Evolutionary conservation across 2,329 filamentous ascomycete genomes (phyloP), one percentile per base, ranked within the genome.

Genomic region (Ophiostoma australiae): DNA sequence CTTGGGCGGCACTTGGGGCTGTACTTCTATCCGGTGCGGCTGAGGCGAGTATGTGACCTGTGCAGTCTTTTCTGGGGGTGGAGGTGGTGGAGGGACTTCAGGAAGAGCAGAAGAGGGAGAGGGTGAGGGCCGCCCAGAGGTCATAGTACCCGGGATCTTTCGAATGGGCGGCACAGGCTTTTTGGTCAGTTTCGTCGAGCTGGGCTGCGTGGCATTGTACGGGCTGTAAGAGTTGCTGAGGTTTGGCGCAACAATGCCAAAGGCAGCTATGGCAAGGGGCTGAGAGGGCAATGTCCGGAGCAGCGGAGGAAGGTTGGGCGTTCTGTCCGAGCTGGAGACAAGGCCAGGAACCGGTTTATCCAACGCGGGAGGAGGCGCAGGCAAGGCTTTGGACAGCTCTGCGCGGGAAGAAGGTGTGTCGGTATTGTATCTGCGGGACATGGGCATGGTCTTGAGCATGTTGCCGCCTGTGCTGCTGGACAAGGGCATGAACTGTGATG

Each of bases 331-430:
- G 63, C 33, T 13, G 20, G 33, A 13, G 27, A 13, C 39, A 58
- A n/a, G 65, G 6, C 8, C 35, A 20, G 37, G 65, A 17, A 39
- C 65, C 5, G 35, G 67, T 41, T 61, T 68, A 27, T 71, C 70
- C 5, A 72, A 10, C 68, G 75, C 72, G 70, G 75, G 73, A 39
- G 81, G 78, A 70, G 85, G 83, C 70, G 81, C 80, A 44, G 85
- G 86, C 74, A 88, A 79, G 44, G 84, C 85, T 79, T 88, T 88
- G 76, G 85, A 87, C 79, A 85, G 86, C 77, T 85, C 84, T 75
- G 85, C 87, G 70, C 81, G 79, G 75, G 84, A 84, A 73, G 76
- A 78, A 31, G 23, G 41, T 8, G 37, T 31, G 39, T 27, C 23
- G 37, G 15, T 39, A 13, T 39, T 66, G 11, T 6, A 3, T 61